These are phyloP conservation scores for Penicillium crustosum DNA, from an alignment of 2,329 filamentous ascomycete species.

Conservation along the genomic window DNA sequence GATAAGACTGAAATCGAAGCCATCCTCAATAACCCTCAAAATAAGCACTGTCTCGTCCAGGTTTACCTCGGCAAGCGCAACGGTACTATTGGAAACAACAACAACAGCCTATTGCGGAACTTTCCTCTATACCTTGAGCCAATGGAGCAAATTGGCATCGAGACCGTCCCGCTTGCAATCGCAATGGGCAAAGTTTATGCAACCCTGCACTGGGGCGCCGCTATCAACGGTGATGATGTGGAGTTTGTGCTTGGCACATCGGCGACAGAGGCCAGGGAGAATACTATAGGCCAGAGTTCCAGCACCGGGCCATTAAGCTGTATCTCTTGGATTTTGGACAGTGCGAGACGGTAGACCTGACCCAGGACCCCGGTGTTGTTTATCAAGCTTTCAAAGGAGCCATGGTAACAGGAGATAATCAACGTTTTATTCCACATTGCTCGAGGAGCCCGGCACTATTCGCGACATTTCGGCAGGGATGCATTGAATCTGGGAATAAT, in stretches of 20 bases:
- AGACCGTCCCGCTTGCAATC: conserved; percentile 3
- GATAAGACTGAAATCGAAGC: neutral
- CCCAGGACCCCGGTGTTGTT: neutral
- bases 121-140: conserved; percentile 7
- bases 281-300: neutral
- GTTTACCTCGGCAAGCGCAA: conserved; percentile 4
- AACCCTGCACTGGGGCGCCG: conserved; percentile 14
- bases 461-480: conserved; percentile 11
- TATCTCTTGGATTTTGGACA: neutral
- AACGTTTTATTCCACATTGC: conserved; percentile 10
- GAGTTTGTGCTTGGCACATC: conserved; percentile 18
- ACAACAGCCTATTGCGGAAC: conserved; percentile 1
- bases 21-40: neutral
- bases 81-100: neutral
- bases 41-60: conserved; percentile 14
- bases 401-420: conserved; percentile 16
- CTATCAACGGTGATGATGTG: conserved; percentile 12
- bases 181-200: conserved; percentile 13
- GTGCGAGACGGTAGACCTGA: neutral
- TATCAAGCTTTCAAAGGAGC: conserved; percentile 20
- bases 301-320: conserved; percentile 1
- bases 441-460: conserved; percentile 19
- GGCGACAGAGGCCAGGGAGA: neutral
- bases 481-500: conserved; percentile 4
- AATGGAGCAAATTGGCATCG: conserved; percentile 6